phyloP scores from a whole-genome alignment of 495 filamentous ascomycete genomes.

The Aspergillus leporis region DNA sequence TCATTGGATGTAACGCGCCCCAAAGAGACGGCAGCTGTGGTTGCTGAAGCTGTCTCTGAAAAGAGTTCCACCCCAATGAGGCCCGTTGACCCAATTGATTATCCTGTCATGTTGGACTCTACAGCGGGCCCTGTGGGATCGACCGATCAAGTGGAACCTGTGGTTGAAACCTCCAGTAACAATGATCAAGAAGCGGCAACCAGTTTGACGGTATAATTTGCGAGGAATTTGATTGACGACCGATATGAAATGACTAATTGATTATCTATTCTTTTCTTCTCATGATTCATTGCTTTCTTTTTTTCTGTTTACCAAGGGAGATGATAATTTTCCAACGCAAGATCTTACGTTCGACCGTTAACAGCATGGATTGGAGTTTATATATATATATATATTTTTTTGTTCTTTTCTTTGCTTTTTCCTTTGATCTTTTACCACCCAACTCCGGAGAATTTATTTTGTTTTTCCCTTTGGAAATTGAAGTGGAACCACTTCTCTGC shows the following conservation, averaged over 20 bases:
- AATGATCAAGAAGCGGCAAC: neutral
- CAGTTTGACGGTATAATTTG: constrained; percentile 7
- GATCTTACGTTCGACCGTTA: neutral
- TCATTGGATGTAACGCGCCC: neutral
- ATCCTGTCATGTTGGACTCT: neutral
- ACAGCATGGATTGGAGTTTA: neutral
- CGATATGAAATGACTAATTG: constrained; percentile 18
- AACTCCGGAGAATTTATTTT: neutral
- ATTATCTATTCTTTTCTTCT: neutral
- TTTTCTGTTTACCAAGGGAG: neutral
- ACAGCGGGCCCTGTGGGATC: neutral
- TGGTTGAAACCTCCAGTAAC: neutral
- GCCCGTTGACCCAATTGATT: neutral
- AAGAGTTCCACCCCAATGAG: neutral
- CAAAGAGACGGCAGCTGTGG: neutral
- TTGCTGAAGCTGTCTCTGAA: neutral
- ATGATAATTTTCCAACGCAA: neutral
- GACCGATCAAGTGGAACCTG: neutral
- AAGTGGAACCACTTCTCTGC: no score
- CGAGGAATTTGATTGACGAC: constrained; percentile 18
- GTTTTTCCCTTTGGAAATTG: neutral
- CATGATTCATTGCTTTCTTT: constrained; percentile 2
- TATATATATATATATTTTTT: no score
- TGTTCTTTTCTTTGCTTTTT: neutral
- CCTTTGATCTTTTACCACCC: neutral